Evolutionary conservation across 139 green algal genomes (phyloP), one percentile per base, ranked within the genome.

Genomic region (Chlorella vulgaris): DNA sequence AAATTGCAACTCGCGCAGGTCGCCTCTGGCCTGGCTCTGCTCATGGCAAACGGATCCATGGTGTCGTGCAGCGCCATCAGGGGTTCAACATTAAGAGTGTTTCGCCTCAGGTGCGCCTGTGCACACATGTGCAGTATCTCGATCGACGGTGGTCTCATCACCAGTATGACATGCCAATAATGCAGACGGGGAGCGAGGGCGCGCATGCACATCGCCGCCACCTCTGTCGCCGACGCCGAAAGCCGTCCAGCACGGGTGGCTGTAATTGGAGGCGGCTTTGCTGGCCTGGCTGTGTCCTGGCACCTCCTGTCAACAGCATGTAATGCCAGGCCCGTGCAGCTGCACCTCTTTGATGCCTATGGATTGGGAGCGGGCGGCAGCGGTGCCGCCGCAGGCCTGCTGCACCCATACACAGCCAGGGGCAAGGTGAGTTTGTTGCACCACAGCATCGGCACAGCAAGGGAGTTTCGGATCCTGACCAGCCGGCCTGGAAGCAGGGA

Each of bases 331-430:
- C 67, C 86, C 13, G 86, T 96, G 22, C 36, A 86, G 6, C 69
- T 98, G 5, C 58, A 90, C 7, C 47, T 98, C n/a, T 93, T 89
- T 63, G 96, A 98, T 42, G 84, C 86, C 1, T 76, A 79, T 29
- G 95, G 91, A 31, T 86, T 98, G n/a, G 95, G 85, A 1, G 90
- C 87, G 2, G 96, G 95, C 26, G 95, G 92, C 10, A 97, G 93
- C 3, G 93, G 94, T 24, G 93, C 93, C 2, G 94, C 96, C 26
- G 96, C 94, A 2, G 96, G 96, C 0, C 87, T 99, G 51, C 85
- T 99, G 76, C 96, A 99, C 75, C 93, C 94, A 15, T 97, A 93
- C 84, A 91, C 87, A 7, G 91, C 92, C 0, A 84, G 84, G 1
- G 95, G 93, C 67, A 95, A 95, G 90, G 88, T 94, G 76, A 7